Percentiles rank a stretch among this genome's conserved stretches.
Evolutionary conservation across 2,329 filamentous ascomycete species (phyloP).

Genomic region (Lasiodiplodia hormozganensis): DNA sequence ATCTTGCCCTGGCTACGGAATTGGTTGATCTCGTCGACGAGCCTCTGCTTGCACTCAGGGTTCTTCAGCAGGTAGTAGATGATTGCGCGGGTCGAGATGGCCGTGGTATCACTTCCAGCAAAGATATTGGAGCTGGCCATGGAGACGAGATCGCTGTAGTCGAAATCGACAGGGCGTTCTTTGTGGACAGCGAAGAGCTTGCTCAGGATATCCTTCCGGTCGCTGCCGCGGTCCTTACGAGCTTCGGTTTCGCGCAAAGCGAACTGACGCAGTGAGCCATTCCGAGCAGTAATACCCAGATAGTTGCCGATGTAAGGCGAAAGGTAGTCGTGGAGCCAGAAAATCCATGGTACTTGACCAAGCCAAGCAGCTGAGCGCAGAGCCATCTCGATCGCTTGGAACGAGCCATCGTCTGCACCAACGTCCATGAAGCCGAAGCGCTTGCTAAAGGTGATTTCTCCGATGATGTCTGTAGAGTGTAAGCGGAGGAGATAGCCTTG

Average conservation of each 20-base stretch:
- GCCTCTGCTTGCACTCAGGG: slow-evolving; percentile 33
- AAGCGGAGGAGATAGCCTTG: background rate
- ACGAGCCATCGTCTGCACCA: slow-evolving; percentile 44
- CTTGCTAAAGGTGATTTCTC: slow-evolving; percentile 49
- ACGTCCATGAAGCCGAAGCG: slow-evolving; percentile 47
- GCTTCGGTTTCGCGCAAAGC: slow-evolving; percentile 39
- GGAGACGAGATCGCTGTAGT: slow-evolving; percentile 45
- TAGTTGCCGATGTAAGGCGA: slow-evolving; percentile 47
- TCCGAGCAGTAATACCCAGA: slow-evolving; percentile 43
- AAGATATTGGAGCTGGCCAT: slow-evolving; percentile 49
- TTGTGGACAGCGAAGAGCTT: slow-evolving; percentile 46
- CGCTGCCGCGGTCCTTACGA: slow-evolving; percentile 41
- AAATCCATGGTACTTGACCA: slow-evolving; percentile 47
- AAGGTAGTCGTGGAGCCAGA: slow-evolving; percentile 44
- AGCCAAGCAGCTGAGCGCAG: slow-evolving; percentile 46
- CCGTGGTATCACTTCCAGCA: slow-evolving; percentile 54
- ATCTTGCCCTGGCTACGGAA: slow-evolving; percentile 29
- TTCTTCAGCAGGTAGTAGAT: slow-evolving; percentile 37
- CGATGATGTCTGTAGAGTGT: slow-evolving; percentile 46
- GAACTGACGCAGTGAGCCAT: slow-evolving; percentile 43
- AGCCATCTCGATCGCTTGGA: slow-evolving; percentile 42
- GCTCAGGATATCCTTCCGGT: slow-evolving; percentile 47
- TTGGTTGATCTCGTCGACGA: slow-evolving; percentile 37
- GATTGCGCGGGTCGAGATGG: slow-evolving; percentile 43
- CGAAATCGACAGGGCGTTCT: slow-evolving; percentile 46